Percentiles rank a stretch among this genome's conserved stretches.
Evolutionary conservation across 139 green algal genomes (phyloP).

Genomic region (Auxenochlorella pyrenoidosa): DNA sequence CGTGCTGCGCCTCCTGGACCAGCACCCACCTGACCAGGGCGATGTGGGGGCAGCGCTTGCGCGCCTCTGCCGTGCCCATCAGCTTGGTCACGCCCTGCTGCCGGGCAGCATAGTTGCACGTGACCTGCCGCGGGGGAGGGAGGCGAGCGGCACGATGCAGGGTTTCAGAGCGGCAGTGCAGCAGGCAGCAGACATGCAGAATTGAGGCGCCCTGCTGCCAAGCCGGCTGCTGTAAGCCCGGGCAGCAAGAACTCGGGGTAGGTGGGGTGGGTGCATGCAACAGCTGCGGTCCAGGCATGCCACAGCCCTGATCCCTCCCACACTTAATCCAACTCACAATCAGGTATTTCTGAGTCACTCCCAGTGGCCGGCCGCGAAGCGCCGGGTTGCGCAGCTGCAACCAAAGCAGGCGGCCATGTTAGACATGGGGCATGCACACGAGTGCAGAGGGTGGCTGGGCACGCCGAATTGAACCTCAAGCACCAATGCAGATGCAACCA

Average conservation of each 20-base stretch:
- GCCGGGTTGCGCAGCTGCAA: slow-evolving; percentile 68
- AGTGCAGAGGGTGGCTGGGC: too few relatives aligned
- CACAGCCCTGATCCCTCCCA: slow-evolving; percentile 67
- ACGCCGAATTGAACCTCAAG: neutral
- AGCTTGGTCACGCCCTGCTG: slow-evolving; percentile 82
- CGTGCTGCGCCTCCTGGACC: too few relatives aligned
- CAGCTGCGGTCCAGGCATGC: slow-evolving; percentile 61
- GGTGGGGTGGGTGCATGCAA: slow-evolving; percentile 40
- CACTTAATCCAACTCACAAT: slow-evolving; percentile 86
- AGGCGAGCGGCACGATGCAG: neutral
- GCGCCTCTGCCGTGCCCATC: slow-evolving; percentile 72
- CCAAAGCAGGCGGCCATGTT: too few relatives aligned
- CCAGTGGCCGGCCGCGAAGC: slow-evolving; percentile 33
- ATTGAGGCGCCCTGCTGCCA: too few relatives aligned
- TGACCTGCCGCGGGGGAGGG: slow-evolving; percentile 58
- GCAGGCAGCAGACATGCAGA: neutral
- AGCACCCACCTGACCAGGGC: slow-evolving; percentile 56
- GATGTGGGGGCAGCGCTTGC: slow-evolving; percentile 63
- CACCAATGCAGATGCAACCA: slow-evolving; percentile 50
- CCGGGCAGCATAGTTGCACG: slow-evolving; percentile 85
- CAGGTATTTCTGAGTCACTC: slow-evolving; percentile 85
- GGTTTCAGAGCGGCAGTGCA: neutral
- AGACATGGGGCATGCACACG: neutral
- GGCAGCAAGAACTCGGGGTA: slow-evolving; percentile 34
- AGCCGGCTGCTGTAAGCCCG: neutral